Evolutionary conservation across 805 yeast species (phyloP).

Genomic region (Nakazawaea ambrosiae): DNA sequence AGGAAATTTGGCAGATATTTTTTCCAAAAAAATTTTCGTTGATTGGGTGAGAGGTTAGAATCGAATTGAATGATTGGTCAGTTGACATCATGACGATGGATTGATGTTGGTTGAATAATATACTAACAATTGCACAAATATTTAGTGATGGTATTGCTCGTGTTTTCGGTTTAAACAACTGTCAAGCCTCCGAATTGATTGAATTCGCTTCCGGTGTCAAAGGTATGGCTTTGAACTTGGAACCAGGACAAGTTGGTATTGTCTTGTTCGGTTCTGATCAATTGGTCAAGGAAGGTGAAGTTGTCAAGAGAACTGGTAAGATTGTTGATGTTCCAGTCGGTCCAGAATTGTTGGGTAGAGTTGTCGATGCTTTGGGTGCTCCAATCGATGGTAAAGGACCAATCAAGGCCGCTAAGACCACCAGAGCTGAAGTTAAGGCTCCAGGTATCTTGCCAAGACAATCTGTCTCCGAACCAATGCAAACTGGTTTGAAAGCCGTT

Average conservation of each 20-base stretch:
- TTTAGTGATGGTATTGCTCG: constrained; percentile 99
- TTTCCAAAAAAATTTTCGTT: too few relatives aligned
- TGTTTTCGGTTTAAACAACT: constrained; percentile 98
- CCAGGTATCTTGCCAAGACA: constrained; percentile 99
- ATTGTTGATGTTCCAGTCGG: constrained; percentile 99
- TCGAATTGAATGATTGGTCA: too few relatives aligned
- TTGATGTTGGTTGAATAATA: neutral
- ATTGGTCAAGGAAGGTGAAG: constrained; percentile 97
- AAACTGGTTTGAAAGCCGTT: constrained; percentile 98
- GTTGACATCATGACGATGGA: too few relatives aligned
- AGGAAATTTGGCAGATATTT: too few relatives aligned
- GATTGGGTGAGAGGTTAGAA: too few relatives aligned
- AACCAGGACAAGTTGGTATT: constrained; percentile 99
- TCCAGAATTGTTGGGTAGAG: constrained; percentile 97
- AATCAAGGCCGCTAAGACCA: constrained; percentile 70
- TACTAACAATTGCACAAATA: constrained; percentile 1
- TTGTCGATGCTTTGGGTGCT: constrained; percentile 98
- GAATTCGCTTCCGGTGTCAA: constrained; percentile 99
- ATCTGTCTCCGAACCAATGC: constrained; percentile 98
- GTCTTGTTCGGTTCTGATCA: constrained; percentile 99
- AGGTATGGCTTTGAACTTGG: constrained; percentile 99
- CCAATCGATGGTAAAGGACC: constrained; percentile 99
- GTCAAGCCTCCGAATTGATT: constrained; percentile 99
- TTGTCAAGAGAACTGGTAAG: constrained; percentile 99
- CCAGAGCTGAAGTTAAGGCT: constrained; percentile 98